A percentile compares a stretch with the other conserved stretches of the same genome.
Conservation (phyloP, 768 basidiomycete species). For the Strobilomyces confusus region DNA sequence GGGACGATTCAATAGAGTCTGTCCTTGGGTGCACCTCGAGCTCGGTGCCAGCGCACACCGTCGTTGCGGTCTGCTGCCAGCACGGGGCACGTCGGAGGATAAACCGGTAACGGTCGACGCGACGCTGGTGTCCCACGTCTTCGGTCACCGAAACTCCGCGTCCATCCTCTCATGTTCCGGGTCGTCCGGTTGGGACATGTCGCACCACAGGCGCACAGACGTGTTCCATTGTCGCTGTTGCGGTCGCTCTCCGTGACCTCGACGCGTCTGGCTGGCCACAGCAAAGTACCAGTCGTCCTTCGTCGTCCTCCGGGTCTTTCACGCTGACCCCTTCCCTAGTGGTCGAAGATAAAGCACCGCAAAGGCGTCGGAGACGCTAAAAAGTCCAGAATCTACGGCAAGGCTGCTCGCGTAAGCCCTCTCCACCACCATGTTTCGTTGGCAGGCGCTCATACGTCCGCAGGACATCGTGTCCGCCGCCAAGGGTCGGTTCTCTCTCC, state of each 20-base stretch:
- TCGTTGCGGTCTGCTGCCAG: too few species aligned
- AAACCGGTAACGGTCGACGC: too few species aligned
- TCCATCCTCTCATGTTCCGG: slow-evolving; percentile 6
- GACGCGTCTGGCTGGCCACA: slow-evolving; percentile 35
- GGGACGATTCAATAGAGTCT: too few species aligned
- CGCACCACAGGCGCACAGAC: slow-evolving; percentile 1
- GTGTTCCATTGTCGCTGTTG: not conserved
- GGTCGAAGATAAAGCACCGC: slow-evolving; percentile 74
- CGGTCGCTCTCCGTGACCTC: slow-evolving; percentile 28
- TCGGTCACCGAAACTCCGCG: too few species aligned
- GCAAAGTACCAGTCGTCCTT: slow-evolving; percentile 30
- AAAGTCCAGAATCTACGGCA: slow-evolving; percentile 55
- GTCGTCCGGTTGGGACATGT: slow-evolving; percentile 1
- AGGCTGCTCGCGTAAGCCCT: slow-evolving; percentile 47
- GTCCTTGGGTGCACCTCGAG: too few species aligned
- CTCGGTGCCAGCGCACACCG: too few species aligned
- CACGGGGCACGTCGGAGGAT: too few species aligned
- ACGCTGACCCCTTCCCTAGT: slow-evolving; percentile 36
- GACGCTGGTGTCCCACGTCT: too few species aligned
- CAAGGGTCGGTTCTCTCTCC: slow-evolving; percentile 40
- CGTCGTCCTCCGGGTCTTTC: not conserved
- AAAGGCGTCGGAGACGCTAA: slow-evolving; percentile 63
- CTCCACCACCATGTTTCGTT: not conserved
- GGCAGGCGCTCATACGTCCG: not conserved
- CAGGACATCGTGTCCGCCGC: slow-evolving; percentile 64